Conservation (phyloP, 345 rosid genomes). For the Syzygium oleosum region DNA sequence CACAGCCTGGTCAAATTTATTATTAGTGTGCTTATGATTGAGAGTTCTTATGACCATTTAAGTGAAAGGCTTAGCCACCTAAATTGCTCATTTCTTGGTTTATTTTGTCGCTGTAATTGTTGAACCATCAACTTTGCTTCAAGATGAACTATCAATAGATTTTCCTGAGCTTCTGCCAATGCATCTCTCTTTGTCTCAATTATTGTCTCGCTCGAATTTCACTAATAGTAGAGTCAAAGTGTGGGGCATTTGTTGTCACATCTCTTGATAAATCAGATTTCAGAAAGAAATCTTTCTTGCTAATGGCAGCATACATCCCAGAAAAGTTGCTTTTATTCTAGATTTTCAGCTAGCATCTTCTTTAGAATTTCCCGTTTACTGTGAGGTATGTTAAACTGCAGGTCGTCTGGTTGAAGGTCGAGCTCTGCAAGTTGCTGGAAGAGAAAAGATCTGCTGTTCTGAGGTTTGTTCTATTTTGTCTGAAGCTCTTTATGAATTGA, state of each 20-base stretch:
- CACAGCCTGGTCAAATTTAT: not conserved
- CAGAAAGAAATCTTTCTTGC: not conserved
- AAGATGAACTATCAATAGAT: not conserved
- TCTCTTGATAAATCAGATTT: not conserved
- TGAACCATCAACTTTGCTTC: not conserved
- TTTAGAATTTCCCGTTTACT: not conserved
- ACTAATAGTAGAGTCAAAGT: not conserved
- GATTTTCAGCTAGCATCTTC: not conserved
- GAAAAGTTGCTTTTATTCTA: not conserved
- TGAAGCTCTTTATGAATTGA: not conserved
- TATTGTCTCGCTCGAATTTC: not conserved
- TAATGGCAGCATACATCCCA: not conserved
- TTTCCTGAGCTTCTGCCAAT: not conserved
- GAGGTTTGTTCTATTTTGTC: conserved; percentile 35
- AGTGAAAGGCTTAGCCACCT: not conserved
- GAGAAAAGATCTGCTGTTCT: conserved; percentile 93
- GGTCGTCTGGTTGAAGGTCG: conserved; percentile 91
- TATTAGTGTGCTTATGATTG: not conserved
- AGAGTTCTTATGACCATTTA: not conserved
- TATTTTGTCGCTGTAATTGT: not conserved
- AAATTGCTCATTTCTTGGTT: not conserved
- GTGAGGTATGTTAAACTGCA: conserved; percentile 18
- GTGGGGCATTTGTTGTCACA: not conserved
- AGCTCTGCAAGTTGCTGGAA: conserved; percentile 89
- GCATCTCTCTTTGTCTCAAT: not conserved